Base-by-base conservation (phyloP, 2,329 filamentous ascomycete species). In the Macrophomina tecta region DNA sequence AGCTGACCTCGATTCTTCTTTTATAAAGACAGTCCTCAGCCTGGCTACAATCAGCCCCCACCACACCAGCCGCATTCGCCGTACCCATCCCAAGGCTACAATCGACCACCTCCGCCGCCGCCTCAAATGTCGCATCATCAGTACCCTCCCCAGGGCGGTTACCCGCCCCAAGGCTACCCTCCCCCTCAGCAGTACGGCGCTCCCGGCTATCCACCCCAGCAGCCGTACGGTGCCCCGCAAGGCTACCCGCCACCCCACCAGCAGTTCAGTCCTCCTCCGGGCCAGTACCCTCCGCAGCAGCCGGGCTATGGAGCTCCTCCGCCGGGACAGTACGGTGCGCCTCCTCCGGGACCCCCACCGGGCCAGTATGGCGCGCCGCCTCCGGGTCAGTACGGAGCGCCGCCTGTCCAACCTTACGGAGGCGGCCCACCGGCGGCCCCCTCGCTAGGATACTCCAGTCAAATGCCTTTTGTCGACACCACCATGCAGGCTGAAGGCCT, bases 401-500 rank as follows among this genome's bases (percentile, higher is more conserved):
- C 76, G 60, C 76, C 76, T 42, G 73, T 72, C 68, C 74, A 80
- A 69, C 45, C 45, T n/a, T 66, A 66, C 12, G 64, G 45, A 66
- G 76, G 74, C 60, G 73, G 74, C 36, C 72, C 76, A 71, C 90
- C 11, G 18, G 87, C 89, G 0, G 85, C 86, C 11, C 87, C 92
- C 0, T 91, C 91, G 0, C 79, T 86, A 0, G 94, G 94, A 42
- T 97, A 97, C 73, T 88, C 88, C 2, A 87, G 88, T 12, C 90
- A 91, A 73, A 73, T 72, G 5, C 90, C 92, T 51, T 84, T 87
- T 36, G 82, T 85, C 18, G 89, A 97, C 70, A 90, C 88, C 56
- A 84, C 82, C 3, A 81, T 83, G 12, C 89, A 95, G 72, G 91
- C 92, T 0, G 87, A 93, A 67, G 86, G 84, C 4, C 82, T 97